phyloP scores from a whole-genome alignment of 768 basidiomycete genomes.

The Kwoniella mangroviensis region DNA sequence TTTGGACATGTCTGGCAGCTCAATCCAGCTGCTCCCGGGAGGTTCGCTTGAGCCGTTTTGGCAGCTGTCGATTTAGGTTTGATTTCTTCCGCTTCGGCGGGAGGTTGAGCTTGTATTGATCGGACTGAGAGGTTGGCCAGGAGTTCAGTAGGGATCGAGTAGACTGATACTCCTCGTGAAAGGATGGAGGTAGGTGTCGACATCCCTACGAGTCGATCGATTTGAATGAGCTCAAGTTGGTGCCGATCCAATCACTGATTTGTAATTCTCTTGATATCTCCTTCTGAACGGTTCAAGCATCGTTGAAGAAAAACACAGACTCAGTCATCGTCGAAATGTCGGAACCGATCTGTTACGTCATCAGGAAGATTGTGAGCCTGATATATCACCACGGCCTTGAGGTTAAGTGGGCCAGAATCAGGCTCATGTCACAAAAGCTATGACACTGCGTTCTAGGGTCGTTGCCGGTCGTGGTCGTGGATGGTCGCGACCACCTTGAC shows the following conservation, averaged over 20 bases:
- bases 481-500: not conserved
- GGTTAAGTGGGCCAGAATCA: too few relatives aligned
- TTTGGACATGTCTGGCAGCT: constrained; percentile 60
- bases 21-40: constrained; percentile 26
- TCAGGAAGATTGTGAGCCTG: not conserved
- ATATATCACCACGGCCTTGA: too few relatives aligned
- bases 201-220: not conserved
- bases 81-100: constrained; percentile 30
- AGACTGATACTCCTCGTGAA: constrained; percentile 60
- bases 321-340: constrained; percentile 8
- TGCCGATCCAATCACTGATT: not conserved
- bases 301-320: constrained; percentile 1
- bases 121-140: constrained; percentile 74
- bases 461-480: too few relatives aligned
- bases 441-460: not conserved
- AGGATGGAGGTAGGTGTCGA: constrained; percentile 29
- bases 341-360: constrained; percentile 4
- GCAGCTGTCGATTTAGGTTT: not conserved
- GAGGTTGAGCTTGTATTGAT: constrained; percentile 61
- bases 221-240: not conserved
- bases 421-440: not conserved
- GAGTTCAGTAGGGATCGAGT: constrained; percentile 72
- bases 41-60: not conserved
- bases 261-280: too few relatives aligned
- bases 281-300: too few relatives aligned